Conservation (phyloP, 441 rosid genomes). For the Aquilaria agallochum region DNA sequence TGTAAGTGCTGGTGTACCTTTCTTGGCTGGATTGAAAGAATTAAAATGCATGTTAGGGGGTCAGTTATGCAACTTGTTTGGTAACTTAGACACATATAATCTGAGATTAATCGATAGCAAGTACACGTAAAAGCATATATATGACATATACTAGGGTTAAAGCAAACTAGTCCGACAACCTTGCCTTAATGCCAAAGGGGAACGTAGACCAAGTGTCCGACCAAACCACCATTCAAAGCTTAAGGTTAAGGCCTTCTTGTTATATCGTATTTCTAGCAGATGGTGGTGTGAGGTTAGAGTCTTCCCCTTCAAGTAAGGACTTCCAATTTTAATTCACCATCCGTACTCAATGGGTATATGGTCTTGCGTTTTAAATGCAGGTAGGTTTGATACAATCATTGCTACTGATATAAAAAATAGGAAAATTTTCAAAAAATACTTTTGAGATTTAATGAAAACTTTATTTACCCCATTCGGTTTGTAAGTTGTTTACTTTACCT, state of each 20-base stretch:
- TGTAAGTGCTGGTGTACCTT: background rate
- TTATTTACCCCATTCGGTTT: too few relatives aligned
- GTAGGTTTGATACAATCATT: too few relatives aligned
- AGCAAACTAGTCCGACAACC: conserved; percentile 20
- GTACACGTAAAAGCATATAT: too few relatives aligned
- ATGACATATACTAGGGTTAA: too few relatives aligned
- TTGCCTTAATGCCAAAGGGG: conserved; percentile 19
- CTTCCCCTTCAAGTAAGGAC: conserved; percentile 3
- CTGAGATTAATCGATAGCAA: too few relatives aligned
- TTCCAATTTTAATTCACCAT: conserved; percentile 7
- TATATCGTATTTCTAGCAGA: too few relatives aligned
- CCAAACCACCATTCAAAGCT: background rate
- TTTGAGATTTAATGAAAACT: too few relatives aligned
- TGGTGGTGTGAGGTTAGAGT: too few relatives aligned
- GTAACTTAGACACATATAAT: background rate
- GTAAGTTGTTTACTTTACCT: too few relatives aligned
- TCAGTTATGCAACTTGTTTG: background rate
- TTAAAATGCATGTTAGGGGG: too few relatives aligned
- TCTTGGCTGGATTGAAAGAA: background rate
- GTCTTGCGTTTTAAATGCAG: conserved; percentile 26
- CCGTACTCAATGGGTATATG: conserved; percentile 9
- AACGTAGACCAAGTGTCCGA: background rate
- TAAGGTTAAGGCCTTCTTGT: background rate
- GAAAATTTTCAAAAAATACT: too few relatives aligned
- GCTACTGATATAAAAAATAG: too few relatives aligned